Evolutionary conservation across 2,329 filamentous ascomycete species (phyloP), one percentile per base, ranked within the genome.

Genomic region (Colletotrichum musae): DNA sequence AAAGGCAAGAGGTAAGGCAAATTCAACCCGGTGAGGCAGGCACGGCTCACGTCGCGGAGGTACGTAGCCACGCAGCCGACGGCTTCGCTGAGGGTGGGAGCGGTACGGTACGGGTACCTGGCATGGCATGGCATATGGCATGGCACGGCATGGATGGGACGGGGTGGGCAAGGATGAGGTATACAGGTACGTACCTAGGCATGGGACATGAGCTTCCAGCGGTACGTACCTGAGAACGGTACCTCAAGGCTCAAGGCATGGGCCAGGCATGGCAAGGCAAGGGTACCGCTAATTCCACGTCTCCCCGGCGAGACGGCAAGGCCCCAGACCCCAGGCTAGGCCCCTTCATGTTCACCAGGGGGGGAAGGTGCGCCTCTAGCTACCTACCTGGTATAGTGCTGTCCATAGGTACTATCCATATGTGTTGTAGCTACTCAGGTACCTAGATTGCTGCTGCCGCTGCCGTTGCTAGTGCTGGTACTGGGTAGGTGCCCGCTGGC

Each of bases 61-160:
- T 54, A 62, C 50, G 59, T 62, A 54, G 36, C 50, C 59, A 62
- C n/a, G 36, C 21, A 53, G 48, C 50, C 39, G 59, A 45, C 59
- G 50, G 50, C 59, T 62, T 24, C 59, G 43, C 43, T 54, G 26
- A 28, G 60, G 60, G 21, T 24, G 28, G 36, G 16, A 43, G 18
- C 32, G 32, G 32, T 36, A 36, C 66, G 61, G 54, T 52, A 66
- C 66, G 66, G 66, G 66, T 69, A 69, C 66, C 66, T 69, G 66
- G 56, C 66, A 69, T 63, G 26, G 60, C 51, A 57, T 67, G 58
- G 64, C 58, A 58, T 57, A 57, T 67, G 58, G 64, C 58, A 58
- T 57, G 65, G 60, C 64, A 60, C 69, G 66, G 60, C 58, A 60
- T 45, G 56, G 63, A 13, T 15, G 47, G 47, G 47, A 18, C 12